These are phyloP conservation scores for Fusarium tupiense DNA, from an alignment of 2,329 filamentous ascomycete genomes.

Conservation along the genomic window DNA sequence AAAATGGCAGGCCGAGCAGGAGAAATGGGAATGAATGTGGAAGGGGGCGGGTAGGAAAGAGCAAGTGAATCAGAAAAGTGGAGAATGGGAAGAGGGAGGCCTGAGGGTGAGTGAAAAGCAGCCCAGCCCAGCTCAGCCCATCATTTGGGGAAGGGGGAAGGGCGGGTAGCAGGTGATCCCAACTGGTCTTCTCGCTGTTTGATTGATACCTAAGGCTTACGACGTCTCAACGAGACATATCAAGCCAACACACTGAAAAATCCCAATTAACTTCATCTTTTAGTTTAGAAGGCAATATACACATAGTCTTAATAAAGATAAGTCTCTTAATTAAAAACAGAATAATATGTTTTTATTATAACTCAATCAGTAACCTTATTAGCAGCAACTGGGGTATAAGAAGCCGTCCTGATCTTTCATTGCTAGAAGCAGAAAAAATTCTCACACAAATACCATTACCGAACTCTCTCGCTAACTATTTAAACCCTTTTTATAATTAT, in stretches of 20 bases:
- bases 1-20: slow-evolving; percentile 32
- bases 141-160: slow-evolving; percentile 20
- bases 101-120: slow-evolving; percentile 9
- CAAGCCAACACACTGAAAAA: not conserved
- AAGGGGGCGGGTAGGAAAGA: slow-evolving; percentile 32
- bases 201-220: not conserved
- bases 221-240: not conserved
- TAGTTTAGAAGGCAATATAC: not conserved
- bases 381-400: too few relatives aligned
- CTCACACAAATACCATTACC: too few relatives aligned
- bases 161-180: not conserved
- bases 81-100: slow-evolving; percentile 36
- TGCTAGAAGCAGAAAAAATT: too few relatives aligned
- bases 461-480: too few relatives aligned
- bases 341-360: not conserved
- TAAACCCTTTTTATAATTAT: too few relatives aligned
- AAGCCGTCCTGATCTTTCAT: too few relatives aligned
- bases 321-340: not conserved
- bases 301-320: not conserved
- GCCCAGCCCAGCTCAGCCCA: slow-evolving; percentile 6
- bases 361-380: not conserved
- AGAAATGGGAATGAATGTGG: slow-evolving; percentile 25
- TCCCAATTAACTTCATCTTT: not conserved
- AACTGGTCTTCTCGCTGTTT: not conserved
- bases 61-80: slow-evolving; percentile 36